A percentile compares a stretch with the other conserved stretches of the same genome.
Evolutionary conservation across 2,329 filamentous ascomycete genomes (phyloP).

Genomic region (Aspergillus bombycis): DNA sequence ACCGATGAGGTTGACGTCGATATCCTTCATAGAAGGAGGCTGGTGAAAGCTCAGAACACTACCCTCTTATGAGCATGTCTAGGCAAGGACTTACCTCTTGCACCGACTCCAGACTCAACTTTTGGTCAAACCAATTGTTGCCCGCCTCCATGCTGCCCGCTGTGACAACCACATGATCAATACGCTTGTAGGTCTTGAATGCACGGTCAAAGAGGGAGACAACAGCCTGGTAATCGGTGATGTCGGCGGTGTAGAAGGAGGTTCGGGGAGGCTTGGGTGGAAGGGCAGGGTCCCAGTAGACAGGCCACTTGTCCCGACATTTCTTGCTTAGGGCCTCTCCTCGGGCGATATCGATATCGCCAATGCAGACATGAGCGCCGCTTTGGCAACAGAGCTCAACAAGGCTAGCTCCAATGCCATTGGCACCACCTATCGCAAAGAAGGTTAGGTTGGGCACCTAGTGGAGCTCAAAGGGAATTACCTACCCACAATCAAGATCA

Average conservation of each 20-base stretch:
- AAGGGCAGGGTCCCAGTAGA: conserved; percentile 17
- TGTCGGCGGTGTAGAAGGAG: conserved; percentile 50
- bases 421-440: conserved; percentile 41
- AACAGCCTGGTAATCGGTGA: conserved; percentile 51
- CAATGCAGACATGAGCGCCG: conserved; percentile 49
- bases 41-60: conserved; percentile 18
- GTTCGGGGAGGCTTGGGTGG: conserved; percentile 25
- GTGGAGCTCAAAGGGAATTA: not conserved
- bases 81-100: conserved; percentile 34
- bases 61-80: not conserved
- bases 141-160: conserved; percentile 51
- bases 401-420: conserved; percentile 49
- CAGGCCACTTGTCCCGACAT: conserved; percentile 21
- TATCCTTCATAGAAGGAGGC: conserved; percentile 39
- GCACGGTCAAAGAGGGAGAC: conserved; percentile 52
- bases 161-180: conserved; percentile 55
- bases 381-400: conserved; percentile 43
- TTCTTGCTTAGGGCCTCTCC: conserved; percentile 34
- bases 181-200: conserved; percentile 46
- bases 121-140: conserved; percentile 49
- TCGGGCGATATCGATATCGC: conserved; percentile 43
- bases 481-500: conserved; percentile 25
- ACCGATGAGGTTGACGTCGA: conserved; percentile 55
- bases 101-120: conserved; percentile 48
- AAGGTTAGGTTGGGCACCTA: not conserved